phyloP scores from a whole-genome alignment of 2,329 filamentous ascomycete genomes.

The Rutstroemia sp. region DNA sequence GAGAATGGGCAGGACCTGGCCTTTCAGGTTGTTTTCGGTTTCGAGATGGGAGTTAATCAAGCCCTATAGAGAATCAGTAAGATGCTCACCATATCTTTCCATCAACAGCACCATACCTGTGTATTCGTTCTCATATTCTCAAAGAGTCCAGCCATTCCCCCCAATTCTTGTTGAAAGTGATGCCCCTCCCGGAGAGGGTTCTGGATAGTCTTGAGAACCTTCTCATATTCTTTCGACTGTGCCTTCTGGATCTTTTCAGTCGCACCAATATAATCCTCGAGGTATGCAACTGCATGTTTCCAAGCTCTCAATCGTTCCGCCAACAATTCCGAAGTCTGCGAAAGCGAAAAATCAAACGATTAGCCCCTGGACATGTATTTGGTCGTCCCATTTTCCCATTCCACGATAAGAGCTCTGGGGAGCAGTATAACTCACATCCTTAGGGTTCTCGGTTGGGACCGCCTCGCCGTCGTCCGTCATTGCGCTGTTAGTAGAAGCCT shows the following conservation, averaged over 20 bases:
- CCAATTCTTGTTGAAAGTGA: slow-evolving; percentile 87
- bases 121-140: slow-evolving; percentile 93
- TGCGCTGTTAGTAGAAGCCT: slow-evolving; percentile 20
- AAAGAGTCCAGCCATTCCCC: slow-evolving; percentile 82
- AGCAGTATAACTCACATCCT: slow-evolving; percentile 21
- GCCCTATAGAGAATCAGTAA: slow-evolving; percentile 41
- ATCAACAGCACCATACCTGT: slow-evolving; percentile 42
- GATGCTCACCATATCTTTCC: not conserved
- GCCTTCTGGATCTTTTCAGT: slow-evolving; percentile 81
- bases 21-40: slow-evolving; percentile 85
- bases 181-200: slow-evolving; percentile 81
- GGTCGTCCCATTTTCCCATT: no score
- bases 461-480: slow-evolving; percentile 27
- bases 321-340: slow-evolving; percentile 69
- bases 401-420: slow-evolving; percentile 6
- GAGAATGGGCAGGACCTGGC: slow-evolving; percentile 77
- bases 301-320: slow-evolving; percentile 84
- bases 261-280: slow-evolving; percentile 81
- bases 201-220: slow-evolving; percentile 84
- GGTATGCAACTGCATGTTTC: slow-evolving; percentile 88
- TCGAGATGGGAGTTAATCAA: slow-evolving; percentile 84
- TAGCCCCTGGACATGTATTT: not conserved
- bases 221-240: slow-evolving; percentile 92
- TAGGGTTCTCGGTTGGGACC: slow-evolving; percentile 25
- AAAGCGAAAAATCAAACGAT: not conserved